Base-by-base conservation (phyloP, 192 early-diverging fungal species). In the Backusella morwellensis region DNA sequence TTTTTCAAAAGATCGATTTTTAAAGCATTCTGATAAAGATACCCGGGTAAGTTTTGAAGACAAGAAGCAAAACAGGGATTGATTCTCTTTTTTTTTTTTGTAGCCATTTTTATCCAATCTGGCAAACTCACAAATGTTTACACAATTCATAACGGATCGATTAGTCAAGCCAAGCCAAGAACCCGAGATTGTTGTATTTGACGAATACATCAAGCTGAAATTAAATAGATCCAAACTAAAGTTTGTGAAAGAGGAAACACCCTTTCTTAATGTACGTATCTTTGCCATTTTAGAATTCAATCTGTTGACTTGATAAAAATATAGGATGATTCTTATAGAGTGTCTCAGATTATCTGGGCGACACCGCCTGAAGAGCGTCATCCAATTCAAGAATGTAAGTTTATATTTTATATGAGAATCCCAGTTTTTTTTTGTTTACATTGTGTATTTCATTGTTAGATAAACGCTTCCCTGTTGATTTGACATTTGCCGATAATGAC, bases 181-280 rank as follows among this genome's bases (percentile, higher is more conserved):
- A 70, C 90, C 88, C 23, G 93, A 95, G 47, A 89, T 93, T 15
- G 81, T 92, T 11, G 91, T 93, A 74, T 95, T 95, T 85, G 94
- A 95, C 75, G 94, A 95, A 74, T 84, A 86, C 36, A 93, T 95
- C 75, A 95, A 93, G 73, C 87, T 88, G 9, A 95, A 95, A 81
- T 82, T 93, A 66, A 95, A 95, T 73, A 81, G 94, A 66, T 92
- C 91, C 12, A 91, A 91, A 59, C 82, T 95, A 63, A 88, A 89
- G 29, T 79, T 95, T 44, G 84, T 85, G 2, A 95, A 95, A 73
- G 94, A 94, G 66, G 84, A 83, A 0, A 90, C 87, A 2, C 84
- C 70, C 17, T 47, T 72, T 47, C 29, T 72, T 15, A 26, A 72
- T 44, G 70, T 72, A 72, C 35, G 70, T 50, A 4, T n/a, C n/a